phyloP scores from a whole-genome alignment of 1,284 basidiomycete genomes.

The Malassezia sympodialis region DNA sequence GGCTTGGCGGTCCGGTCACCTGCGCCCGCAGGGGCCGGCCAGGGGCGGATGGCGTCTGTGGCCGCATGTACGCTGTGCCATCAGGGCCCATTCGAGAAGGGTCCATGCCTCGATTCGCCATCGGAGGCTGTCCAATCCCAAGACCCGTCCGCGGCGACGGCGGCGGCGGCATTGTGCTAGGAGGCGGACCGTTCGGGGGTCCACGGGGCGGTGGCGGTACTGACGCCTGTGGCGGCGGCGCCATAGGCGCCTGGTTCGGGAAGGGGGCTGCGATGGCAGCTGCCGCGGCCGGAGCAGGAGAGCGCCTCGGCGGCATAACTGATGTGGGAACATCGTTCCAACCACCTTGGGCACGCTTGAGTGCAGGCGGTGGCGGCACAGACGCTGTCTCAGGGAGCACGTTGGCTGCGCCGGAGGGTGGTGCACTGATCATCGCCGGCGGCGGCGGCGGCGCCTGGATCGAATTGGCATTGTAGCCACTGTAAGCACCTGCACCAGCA shows the following conservation, averaged over 20 bases:
- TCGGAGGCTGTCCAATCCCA: constrained; percentile 13
- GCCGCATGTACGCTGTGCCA: constrained; percentile 4
- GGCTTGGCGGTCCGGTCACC: constrained; percentile 9
- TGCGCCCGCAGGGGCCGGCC: constrained; percentile 12
- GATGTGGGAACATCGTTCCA: constrained; percentile 78
- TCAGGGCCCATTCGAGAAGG: constrained; percentile 1
- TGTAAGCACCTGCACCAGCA: constrained; percentile 20
- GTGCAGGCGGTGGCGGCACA: constrained; percentile 44
- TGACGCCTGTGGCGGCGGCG: constrained; percentile 15
- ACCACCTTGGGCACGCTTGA: constrained; percentile 61
- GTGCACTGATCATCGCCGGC: constrained; percentile 42
- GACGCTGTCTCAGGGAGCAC: constrained; percentile 20
- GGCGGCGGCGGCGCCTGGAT: constrained; percentile 37
- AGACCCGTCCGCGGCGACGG: constrained; percentile 5
- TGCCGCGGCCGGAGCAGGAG: constrained; percentile 22
- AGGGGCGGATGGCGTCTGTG: constrained; percentile 13
- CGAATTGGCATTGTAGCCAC: constrained; percentile 35
- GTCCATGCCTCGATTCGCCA: constrained; percentile 3
- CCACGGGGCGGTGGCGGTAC: constrained; percentile 28
- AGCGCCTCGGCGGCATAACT: constrained; percentile 39
- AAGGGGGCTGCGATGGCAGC: constrained; percentile 69
- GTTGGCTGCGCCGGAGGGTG: constrained; percentile 47
- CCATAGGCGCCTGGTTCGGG: constrained; percentile 56
- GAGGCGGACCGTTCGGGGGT: constrained; percentile 18
- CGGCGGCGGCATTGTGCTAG: not conserved